A percentile compares a stretch with the other conserved stretches of the same genome.
Conservation (phyloP, 2,329 filamentous ascomycete genomes). For the Cladosporium sp. region DNA sequence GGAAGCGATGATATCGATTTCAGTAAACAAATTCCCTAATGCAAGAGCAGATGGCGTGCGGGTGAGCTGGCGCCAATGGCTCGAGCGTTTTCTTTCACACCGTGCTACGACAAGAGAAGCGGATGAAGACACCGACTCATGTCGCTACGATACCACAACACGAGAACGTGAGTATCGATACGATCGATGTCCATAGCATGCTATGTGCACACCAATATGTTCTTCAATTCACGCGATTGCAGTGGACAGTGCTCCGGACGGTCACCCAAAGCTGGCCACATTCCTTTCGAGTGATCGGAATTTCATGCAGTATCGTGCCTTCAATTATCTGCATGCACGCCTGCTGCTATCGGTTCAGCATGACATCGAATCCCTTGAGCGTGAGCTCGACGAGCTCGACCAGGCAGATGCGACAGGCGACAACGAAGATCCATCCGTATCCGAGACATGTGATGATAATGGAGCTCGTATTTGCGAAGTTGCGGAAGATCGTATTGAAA, state of each 20-base stretch:
- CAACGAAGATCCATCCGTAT: constrained; percentile 4
- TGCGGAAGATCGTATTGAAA: neutral
- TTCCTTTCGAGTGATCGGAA: constrained; percentile 39
- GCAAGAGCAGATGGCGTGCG: neutral
- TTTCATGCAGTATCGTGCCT: constrained; percentile 38
- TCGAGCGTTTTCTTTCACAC: neutral
- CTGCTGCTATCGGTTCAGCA: constrained; percentile 36
- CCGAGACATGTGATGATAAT: constrained; percentile 3
- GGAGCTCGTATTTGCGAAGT: constrained; percentile 17
- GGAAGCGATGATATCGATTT: no score
- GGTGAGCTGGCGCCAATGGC: neutral
- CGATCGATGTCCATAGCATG: neutral
- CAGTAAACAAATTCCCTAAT: no score
- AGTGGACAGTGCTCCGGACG: constrained; percentile 37
- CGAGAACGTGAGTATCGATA: neutral
- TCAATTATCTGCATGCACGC: constrained; percentile 37
- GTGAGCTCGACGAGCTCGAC: constrained; percentile 32
- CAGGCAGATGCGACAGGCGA: constrained; percentile 16
- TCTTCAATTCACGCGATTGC: neutral
- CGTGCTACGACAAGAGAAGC: neutral
- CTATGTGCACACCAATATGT: neutral
- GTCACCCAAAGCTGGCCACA: constrained; percentile 36
- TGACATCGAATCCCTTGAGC: constrained; percentile 35
- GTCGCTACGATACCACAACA: neutral
- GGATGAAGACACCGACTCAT: neutral